Base-by-base conservation (phyloP, 78 protist species). In the Guillardia theta region DNA sequence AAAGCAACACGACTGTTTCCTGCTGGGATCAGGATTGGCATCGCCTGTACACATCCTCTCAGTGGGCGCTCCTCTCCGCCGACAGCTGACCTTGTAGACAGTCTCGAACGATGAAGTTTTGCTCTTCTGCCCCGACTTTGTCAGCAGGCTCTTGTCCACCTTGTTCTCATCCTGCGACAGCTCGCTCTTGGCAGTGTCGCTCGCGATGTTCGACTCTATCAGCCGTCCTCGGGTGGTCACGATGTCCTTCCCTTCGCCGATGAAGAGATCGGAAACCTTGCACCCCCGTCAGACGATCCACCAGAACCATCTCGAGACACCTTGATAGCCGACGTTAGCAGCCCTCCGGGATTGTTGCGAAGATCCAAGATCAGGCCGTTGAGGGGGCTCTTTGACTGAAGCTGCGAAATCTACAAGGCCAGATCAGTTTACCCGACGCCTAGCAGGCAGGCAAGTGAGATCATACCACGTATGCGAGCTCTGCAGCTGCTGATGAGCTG, bases 311-410 rank as follows among this genome's bases (percentile, higher is more conserved):
- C n/a, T n/a, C n/a, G n/a, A n/a, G n/a, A 53, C 62, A 53, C 62
- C 83, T 70, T 70, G 83, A 70, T 70, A 22, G 83, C 83, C 70
- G 21, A 30, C 70, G 58, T 15, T 15, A 70, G 83, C 46, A 70
- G 83, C 46, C 83, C 83, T 36, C 83, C 94, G 22, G 33, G 88
- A 37, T 93, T 93, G 77, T 19, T n/a, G 45, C 95, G 90, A 64
- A 93, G 53, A 77, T 93, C 95, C 30, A 93, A 2, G 47, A 93
- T 39, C 48, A 93, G 46, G 22, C 80, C 44, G 4, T 9, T 22
- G 62, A 50, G 92, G 36, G 70, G n/a, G 54, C 12, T 18, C 70
- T 22, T 48, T 4, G 2, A 8, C 70, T 58, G 45, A 43, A 92
- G 78, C 78, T 6, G 22, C 54, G 19, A 6, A n/a, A 62, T 39